Evolutionary conservation across 106 monocot species (phyloP).

Genomic region (Acorus gramineus): DNA sequence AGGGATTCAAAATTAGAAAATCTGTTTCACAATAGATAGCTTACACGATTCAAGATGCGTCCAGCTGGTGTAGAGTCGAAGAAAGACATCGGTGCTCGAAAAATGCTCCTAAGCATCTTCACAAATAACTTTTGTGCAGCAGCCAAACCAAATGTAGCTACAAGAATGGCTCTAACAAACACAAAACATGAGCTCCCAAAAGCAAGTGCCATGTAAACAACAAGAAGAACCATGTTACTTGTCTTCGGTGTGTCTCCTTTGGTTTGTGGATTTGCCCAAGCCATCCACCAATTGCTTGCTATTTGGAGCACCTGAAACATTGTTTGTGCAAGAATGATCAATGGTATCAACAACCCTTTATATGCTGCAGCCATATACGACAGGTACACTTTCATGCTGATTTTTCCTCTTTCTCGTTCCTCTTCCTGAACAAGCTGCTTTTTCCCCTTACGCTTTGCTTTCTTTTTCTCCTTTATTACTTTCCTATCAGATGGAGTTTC

Average conservation of each 20-base stretch:
- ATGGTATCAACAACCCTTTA: conserved; percentile 76
- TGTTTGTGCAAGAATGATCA: conserved; percentile 78
- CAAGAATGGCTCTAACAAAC: conserved; percentile 77
- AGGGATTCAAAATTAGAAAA: conserved; percentile 1
- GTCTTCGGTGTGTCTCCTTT: conserved; percentile 71
- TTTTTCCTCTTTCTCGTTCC: conserved; percentile 77
- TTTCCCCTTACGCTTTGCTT: conserved; percentile 50
- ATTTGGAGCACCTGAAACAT: conserved; percentile 89
- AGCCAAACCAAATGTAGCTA: conserved; percentile 90
- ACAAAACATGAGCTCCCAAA: conserved; percentile 97
- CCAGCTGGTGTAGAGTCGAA: conserved; percentile 96
- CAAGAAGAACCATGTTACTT: conserved; percentile 56
- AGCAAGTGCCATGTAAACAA: conserved; percentile 93
- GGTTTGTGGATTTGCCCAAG: conserved; percentile 97
- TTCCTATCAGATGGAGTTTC: conserved; percentile 28
- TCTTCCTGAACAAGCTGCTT: conserved; percentile 90
- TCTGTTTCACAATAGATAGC: conserved; percentile 9
- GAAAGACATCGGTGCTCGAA: conserved; percentile 93
- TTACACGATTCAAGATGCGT: conserved; percentile 85
- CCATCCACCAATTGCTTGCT: conserved; percentile 99
- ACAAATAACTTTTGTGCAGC: conserved; percentile 89
- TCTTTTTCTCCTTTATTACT: conserved; percentile 79
- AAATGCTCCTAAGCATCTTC: conserved; percentile 77
- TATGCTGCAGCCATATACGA: conserved; percentile 98
- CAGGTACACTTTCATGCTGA: conserved; percentile 79